phyloP scores from a whole-genome alignment of 257 asterid genomes.

The Marsdenia floribunda region DNA sequence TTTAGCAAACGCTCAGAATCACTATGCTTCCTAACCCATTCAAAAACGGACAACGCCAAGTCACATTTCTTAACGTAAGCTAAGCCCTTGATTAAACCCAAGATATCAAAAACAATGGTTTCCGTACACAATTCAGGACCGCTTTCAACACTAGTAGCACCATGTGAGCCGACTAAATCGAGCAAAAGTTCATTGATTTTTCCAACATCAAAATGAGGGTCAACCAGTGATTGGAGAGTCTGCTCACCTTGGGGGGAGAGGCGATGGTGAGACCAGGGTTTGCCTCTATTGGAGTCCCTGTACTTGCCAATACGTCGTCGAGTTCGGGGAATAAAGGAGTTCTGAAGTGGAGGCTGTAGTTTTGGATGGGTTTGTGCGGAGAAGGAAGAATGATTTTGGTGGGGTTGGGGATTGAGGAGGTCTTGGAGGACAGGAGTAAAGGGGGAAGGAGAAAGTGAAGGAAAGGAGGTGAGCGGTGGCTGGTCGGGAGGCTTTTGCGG shows the following conservation, averaged over 20 bases:
- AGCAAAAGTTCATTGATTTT: slow-evolving; percentile 36
- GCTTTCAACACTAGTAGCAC: slow-evolving; percentile 5
- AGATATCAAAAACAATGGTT: slow-evolving; percentile 34
- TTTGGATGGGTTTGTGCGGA: slow-evolving; percentile 9
- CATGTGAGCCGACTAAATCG: slow-evolving; percentile 27
- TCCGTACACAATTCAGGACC: slow-evolving; percentile 30
- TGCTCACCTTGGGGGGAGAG: slow-evolving; percentile 68
- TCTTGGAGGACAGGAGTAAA: slow-evolving; percentile 47
- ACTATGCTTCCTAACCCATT: slow-evolving; percentile 47
- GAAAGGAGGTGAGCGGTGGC: slow-evolving; percentile 31
- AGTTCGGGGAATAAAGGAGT: slow-evolving; percentile 34
- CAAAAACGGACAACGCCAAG: slow-evolving; percentile 60
- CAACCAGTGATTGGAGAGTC: slow-evolving; percentile 44
- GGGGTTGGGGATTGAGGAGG: slow-evolving; percentile 32
- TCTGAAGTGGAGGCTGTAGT: slow-evolving; percentile 4
- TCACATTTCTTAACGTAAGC: slow-evolving; percentile 56
- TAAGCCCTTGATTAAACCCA: slow-evolving; percentile 68
- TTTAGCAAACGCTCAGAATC: slow-evolving; percentile 37
- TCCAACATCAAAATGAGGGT: slow-evolving; percentile 42
- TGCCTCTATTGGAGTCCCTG: slow-evolving; percentile 65
- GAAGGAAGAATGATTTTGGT: slow-evolving; percentile 26
- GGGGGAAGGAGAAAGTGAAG: slow-evolving; percentile 24
- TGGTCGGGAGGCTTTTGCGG: slow-evolving; percentile 6
- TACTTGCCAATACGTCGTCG: slow-evolving; percentile 68
- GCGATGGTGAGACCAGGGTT: slow-evolving; percentile 70